phyloP scores from a whole-genome alignment of 1,139 yeast genomes.

The Sugiyamaella neomexicana region DNA sequence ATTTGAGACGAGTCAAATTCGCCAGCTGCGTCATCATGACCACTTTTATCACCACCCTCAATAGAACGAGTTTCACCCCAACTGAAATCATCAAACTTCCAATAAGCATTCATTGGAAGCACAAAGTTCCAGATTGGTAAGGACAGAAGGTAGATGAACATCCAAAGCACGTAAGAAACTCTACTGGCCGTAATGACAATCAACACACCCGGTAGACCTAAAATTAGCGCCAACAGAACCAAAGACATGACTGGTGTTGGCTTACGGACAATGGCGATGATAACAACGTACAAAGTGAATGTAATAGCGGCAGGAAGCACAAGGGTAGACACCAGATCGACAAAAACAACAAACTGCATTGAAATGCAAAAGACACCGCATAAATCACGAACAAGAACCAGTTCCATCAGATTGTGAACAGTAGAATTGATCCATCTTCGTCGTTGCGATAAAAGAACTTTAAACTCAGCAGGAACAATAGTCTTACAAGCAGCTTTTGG shows the following conservation, averaged over 20 bases:
- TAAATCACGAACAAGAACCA: conserved; percentile 80
- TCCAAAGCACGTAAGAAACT: conserved; percentile 74
- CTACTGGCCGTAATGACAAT: conserved; percentile 88
- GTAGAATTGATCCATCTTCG: conserved; percentile 99
- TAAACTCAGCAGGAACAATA: conserved; percentile 79
- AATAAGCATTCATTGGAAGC: conserved; percentile 82
- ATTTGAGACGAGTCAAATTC: conserved; percentile 86
- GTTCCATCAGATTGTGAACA: conserved; percentile 90
- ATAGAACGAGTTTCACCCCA: conserved; percentile 98
- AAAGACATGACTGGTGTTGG: conserved; percentile 86
- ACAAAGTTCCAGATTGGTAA: conserved; percentile 95
- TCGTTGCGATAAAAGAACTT: conserved; percentile 85
- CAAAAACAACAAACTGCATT: conserved; percentile 89
- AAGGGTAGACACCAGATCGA: conserved; percentile 86
- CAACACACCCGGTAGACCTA: conserved; percentile 87
- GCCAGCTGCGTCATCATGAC: conserved; percentile 72
- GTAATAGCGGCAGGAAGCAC: conserved; percentile 91
- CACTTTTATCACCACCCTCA: conserved; percentile 63
- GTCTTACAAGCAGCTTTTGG: conserved; percentile 97
- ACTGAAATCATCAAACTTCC: conserved; percentile 97
- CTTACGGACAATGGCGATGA: conserved; percentile 69
- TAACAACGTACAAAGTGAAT: conserved; percentile 80
- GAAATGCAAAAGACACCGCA: conserved; percentile 98
- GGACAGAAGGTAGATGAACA: conserved; percentile 75
- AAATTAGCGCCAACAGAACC: conserved; percentile 72